Base-by-base conservation (phyloP, 352 stramenopile species). In the Phytophthora litchii region DNA sequence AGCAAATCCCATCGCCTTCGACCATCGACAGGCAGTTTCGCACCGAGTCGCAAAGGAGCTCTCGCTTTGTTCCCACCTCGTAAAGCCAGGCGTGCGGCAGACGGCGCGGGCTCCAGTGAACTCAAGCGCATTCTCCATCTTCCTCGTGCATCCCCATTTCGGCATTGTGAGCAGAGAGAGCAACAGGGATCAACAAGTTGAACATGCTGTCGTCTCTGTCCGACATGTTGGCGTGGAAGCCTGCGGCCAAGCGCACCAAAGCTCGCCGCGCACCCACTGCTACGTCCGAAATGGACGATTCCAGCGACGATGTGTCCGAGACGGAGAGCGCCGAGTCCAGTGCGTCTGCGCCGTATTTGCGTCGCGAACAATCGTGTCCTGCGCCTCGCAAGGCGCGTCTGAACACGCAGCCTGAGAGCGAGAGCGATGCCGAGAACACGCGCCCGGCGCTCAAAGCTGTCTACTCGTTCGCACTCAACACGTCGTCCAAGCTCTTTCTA, bases 291-390 rank as follows among this genome's bases (percentile, higher is more conserved):
- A 46, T 76, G 44, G 64, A 68, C 41, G 69, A 71, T 38, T 64
- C 55, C 14, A 65, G 51, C 40, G 58, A 82, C 70, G 71, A 84
- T 27, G 38, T 72, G 54, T 83, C 67, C n/a, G 78, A 88, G 66
- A 87, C 78, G 25, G 80, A 88, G 66, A 80, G 81, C 50, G 76
- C 65, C 27, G 66, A 66, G 53, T 84, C 74, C 37, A 63, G 52
- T 16, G 62, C 70, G 49, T 60, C 42, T 8, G 47, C 51, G 17
- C 48, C 54, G 10, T 64, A 64, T 27, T 31, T 68, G 44, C 61
- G 49, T 3, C 42, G 54, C 1, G 36, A 71, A 37, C 59, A 78
- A 44, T 80, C 75, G 21, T 70, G 60, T n/a, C 65, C 65, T 1
- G 53, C 8, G 8, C 48, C 34, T 20, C 47, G 50, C n/a, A 71